Base-by-base conservation (phyloP, 306 rosid species). In the Vigna radiata region DNA sequence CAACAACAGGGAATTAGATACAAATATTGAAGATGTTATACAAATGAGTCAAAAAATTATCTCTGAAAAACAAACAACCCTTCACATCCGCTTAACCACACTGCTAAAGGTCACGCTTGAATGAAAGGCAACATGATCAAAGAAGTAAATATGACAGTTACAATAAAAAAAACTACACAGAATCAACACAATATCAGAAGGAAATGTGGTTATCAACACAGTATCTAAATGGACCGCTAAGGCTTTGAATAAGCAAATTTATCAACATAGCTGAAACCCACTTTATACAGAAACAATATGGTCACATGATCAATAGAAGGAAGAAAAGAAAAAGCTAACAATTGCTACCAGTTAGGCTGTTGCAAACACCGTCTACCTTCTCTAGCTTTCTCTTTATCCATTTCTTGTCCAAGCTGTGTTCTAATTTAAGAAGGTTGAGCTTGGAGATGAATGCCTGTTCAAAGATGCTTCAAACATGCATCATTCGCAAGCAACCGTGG, bases 401-500 rank as follows among this genome's bases (percentile, higher is more conserved):
- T 66, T 53, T 55, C 6, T 65, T 43, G 5, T 52, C 12, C 27
- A 60, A 66, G 68, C 53, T 23, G 79, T 21, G 78, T 48, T 77
- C 73, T 23, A 21, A 47, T 47, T 75, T 59, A 27, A 21, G 23
- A 66, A 75, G 27, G 72, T 37, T 75, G 52, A 68, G 19, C 37
- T 67, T 73, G 76, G 77, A 79, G 50, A 82, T 37, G n/a, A 37
- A 48, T 77, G 89, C 91, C 90, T 81, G 88, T 31, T 9, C 21
- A 29, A 60, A 27, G 66, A 29, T 27, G 66, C 66, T 68, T 78
- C 80, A 63, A 16, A 70, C 76, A 64, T 23, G 77, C 65, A 27
- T 88, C 79, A 92, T 89, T 92, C 97, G 77, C 99, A 95, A 14
- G 99, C 97, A 48, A 95, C 91, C 84, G 91, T 95, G 79, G 97